Conservation (phyloP, 306 rosid genomes). For the Quercus gilva region DNA sequence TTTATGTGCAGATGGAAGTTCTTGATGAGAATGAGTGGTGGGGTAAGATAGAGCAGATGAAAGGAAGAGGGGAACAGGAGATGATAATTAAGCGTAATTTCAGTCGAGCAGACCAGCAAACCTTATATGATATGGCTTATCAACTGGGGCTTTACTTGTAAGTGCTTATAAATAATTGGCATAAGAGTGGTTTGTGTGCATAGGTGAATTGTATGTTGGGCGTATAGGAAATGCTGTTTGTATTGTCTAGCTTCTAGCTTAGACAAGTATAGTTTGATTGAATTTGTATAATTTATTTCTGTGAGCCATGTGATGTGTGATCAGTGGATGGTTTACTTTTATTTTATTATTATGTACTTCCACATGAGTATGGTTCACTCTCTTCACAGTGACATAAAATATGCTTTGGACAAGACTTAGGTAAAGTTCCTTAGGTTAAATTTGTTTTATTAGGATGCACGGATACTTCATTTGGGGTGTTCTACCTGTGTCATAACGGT, state of each 20-base stretch:
- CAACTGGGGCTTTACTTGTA: conserved; percentile 75
- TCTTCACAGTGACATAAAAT: neutral
- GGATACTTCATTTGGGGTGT: too few species aligned
- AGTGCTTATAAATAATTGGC: conserved; percentile 19
- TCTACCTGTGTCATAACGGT: too few species aligned
- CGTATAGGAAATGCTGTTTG: too few species aligned
- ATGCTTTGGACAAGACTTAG: neutral
- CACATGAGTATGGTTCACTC: neutral
- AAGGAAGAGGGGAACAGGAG: conserved; percentile 70
- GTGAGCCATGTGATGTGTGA: neutral
- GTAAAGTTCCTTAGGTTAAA: neutral
- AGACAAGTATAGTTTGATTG: neutral
- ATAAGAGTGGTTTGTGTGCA: neutral
- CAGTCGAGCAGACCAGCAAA: conserved; percentile 68
- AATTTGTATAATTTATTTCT: neutral
- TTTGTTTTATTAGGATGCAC: neutral
- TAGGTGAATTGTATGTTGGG: neutral
- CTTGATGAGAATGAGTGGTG: conserved; percentile 81
- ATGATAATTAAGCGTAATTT: conserved; percentile 67
- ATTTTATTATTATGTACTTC: neutral
- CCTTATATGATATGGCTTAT: conserved; percentile 75
- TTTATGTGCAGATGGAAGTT: conserved; percentile 62
- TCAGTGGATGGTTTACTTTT: neutral
- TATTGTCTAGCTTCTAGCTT: neutral
- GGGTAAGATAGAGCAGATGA: conserved; percentile 76